Evolutionary conservation across 2,329 filamentous ascomycete genomes (phyloP).

Genomic region (Apiospora rasikravindrae): DNA sequence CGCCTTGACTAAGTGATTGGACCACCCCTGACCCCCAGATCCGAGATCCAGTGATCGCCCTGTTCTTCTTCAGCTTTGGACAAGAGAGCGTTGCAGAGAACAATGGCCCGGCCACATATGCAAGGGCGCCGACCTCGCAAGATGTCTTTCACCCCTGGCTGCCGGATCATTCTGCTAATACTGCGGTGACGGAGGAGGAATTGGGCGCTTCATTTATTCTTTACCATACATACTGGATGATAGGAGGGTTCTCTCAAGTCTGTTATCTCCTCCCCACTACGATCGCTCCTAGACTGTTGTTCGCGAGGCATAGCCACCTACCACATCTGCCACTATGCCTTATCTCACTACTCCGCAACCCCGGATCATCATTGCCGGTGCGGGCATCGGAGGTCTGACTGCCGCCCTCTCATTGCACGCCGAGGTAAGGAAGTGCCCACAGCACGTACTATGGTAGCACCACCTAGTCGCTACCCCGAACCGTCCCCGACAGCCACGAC

Average conservation of each 20-base stretch:
- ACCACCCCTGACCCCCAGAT: constrained; percentile 11
- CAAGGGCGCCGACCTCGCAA: constrained; percentile 15
- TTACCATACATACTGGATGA: background rate
- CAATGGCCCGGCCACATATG: background rate
- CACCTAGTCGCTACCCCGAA: background rate
- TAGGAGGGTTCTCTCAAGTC: background rate
- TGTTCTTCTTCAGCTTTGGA: background rate
- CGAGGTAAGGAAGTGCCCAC: constrained; percentile 20
- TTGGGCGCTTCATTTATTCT: background rate
- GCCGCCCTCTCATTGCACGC: constrained; percentile 36
- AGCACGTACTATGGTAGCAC: background rate
- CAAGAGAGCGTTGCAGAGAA: background rate
- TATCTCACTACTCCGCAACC: constrained; percentile 25
- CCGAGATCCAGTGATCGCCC: constrained; percentile 11
- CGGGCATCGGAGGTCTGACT: constrained; percentile 38
- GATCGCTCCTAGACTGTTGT: background rate
- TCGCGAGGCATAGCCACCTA: background rate
- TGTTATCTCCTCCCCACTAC: background rate
- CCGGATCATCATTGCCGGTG: constrained; percentile 37
- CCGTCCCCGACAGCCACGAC: background rate
- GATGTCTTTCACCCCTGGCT: background rate
- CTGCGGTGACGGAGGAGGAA: constrained; percentile 9
- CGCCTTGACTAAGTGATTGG: background rate
- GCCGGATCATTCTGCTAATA: background rate
- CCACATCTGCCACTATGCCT: background rate